Percentiles rank a stretch among this genome's conserved stretches.
Conservation (phyloP, 192 early-diverging fungal genomes). For the Mortierella claussenii region DNA sequence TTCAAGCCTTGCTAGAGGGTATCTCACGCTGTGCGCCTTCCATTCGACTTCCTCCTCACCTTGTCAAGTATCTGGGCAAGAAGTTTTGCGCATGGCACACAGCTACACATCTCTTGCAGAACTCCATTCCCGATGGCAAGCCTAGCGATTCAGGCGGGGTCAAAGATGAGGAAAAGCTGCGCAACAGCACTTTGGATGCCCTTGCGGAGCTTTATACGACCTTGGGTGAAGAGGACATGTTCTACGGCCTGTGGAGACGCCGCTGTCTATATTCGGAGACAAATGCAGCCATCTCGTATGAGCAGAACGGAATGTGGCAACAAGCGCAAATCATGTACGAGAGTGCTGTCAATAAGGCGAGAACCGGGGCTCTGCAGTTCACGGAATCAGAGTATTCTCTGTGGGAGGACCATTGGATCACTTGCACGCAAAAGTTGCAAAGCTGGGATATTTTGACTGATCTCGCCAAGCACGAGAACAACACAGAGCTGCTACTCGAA, state of each 20-base stretch:
- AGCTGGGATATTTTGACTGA: conserved; percentile 98
- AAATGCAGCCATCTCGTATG: conserved; percentile 94
- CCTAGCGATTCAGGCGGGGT: conserved; percentile 52
- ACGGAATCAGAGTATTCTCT: conserved; percentile 95
- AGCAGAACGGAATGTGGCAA: conserved; percentile 93
- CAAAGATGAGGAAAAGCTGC: conserved; percentile 89
- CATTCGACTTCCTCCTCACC: conserved; percentile 90
- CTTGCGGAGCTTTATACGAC: conserved; percentile 84
- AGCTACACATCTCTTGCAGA: conserved; percentile 86
- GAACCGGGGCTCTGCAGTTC: conserved; percentile 86
- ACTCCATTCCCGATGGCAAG: conserved; percentile 59
- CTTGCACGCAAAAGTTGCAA: conserved; percentile 90
- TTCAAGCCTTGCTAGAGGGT: conserved; percentile 91
- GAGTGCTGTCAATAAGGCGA: conserved; percentile 90
- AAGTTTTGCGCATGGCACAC: conserved; percentile 94
- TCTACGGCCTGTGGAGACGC: conserved; percentile 91
- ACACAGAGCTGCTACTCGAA: conserved; percentile 89
- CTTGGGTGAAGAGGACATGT: conserved; percentile 94
- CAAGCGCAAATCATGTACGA: conserved; percentile 94
- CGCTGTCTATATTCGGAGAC: conserved; percentile 92
- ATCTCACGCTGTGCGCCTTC: conserved; percentile 77
- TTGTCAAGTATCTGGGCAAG: conserved; percentile 93
- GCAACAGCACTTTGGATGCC: conserved; percentile 91
- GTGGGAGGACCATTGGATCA: conserved; percentile 99
- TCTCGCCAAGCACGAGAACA: conserved; percentile 89